phyloP scores from a whole-genome alignment of 2,329 filamentous ascomycete species.

The Fusarium solani-melongenae region DNA sequence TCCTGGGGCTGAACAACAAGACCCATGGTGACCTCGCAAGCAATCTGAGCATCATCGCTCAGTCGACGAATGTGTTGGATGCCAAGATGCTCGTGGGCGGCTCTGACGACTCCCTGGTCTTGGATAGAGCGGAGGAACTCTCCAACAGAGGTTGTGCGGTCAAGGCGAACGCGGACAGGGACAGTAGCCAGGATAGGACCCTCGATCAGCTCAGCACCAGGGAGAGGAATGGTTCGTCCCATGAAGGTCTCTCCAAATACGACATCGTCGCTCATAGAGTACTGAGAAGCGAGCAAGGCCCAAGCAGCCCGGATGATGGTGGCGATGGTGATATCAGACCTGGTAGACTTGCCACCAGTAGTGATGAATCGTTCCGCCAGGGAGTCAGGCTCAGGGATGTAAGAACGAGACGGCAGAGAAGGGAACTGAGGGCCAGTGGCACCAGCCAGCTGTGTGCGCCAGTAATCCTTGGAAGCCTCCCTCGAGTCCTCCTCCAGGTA shows the following conservation, averaged over 20 bases:
- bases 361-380: conserved; percentile 33
- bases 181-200: conserved; percentile 45
- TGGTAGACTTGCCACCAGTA: conserved; percentile 31
- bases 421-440: conserved; percentile 42
- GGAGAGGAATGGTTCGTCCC: conserved; percentile 43
- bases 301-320: conserved; percentile 44
- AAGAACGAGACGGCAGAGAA: conserved; percentile 38
- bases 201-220: conserved; percentile 44
- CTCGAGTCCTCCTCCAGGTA: conserved; percentile 32
- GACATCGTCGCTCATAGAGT: conserved; percentile 44
- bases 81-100: conserved; percentile 46
- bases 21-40: conserved; percentile 67
- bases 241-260: conserved; percentile 46
- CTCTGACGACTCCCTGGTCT: conserved; percentile 39
- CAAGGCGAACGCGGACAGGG: conserved; percentile 38
- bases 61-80: conserved; percentile 53
- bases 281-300: conserved; percentile 42
- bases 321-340: conserved; percentile 38
- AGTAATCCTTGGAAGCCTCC: conserved; percentile 37
- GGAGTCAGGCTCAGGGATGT: conserved; percentile 36
- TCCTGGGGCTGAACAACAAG: conserved; percentile 60
- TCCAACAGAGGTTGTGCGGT: conserved; percentile 32
- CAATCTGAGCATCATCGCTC: conserved; percentile 60
- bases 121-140: conserved; percentile 44
- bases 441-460: conserved; percentile 37